phyloP scores from a whole-genome alignment of 108 stramenopile genomes.

The Mediolabrus comicus region DNA sequence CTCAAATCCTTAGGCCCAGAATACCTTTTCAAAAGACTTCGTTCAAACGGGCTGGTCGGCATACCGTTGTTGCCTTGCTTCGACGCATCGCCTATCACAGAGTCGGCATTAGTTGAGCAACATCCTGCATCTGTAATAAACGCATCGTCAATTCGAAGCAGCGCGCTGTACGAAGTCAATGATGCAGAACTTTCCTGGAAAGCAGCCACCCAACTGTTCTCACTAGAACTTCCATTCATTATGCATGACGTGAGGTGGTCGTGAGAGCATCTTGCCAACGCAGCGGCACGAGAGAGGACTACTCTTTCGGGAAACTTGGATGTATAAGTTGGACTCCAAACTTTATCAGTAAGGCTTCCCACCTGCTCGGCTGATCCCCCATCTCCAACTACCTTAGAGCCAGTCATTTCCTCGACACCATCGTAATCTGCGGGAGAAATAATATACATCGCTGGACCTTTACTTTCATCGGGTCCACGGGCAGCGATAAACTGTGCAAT shows the following conservation, averaged over 20 bases:
- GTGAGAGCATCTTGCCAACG: slow-evolving; percentile 72
- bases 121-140: slow-evolving; percentile 63
- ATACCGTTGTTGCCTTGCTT: background rate
- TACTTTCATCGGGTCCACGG: slow-evolving; percentile 54
- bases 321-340: slow-evolving; percentile 61
- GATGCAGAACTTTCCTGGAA: slow-evolving; percentile 72
- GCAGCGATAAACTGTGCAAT: slow-evolving; percentile 56
- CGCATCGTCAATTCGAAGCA: slow-evolving; percentile 67
- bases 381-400: slow-evolving; percentile 34
- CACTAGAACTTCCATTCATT: slow-evolving; percentile 29
- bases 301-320: slow-evolving; percentile 66
- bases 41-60: slow-evolving; percentile 45
- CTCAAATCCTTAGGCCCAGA: slow-evolving; percentile 69
- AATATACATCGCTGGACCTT: slow-evolving; percentile 81
- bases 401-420: slow-evolving; percentile 47
- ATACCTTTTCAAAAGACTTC: slow-evolving; percentile 51
- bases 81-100: background rate
- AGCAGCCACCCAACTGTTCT: slow-evolving; percentile 52
- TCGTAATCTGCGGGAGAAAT: slow-evolving; percentile 68
- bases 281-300: slow-evolving; percentile 55
- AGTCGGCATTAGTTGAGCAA: slow-evolving; percentile 62
- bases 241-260: slow-evolving; percentile 54
- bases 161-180: slow-evolving; percentile 72
- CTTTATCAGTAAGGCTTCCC: slow-evolving; percentile 1
- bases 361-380: slow-evolving; percentile 18